Evolutionary conservation across 768 basidiomycete genomes (phyloP).

Genomic region (Boletus sp.): DNA sequence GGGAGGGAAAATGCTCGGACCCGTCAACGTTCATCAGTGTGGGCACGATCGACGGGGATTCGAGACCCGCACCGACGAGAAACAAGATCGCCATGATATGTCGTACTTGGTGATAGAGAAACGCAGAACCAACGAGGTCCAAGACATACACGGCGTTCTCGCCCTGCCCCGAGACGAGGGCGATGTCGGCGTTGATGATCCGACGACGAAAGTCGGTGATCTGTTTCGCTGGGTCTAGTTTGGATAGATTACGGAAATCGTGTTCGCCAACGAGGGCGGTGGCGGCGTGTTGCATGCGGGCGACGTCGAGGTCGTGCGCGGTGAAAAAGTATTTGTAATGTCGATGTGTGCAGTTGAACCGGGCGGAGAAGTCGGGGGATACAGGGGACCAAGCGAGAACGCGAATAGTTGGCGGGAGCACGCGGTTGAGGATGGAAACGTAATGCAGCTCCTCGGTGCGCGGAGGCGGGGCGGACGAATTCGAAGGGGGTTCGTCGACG

Average conservation of each 20-base stretch:
- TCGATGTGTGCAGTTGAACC: slow-evolving; percentile 79
- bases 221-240: slow-evolving; percentile 89
- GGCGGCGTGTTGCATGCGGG: slow-evolving; percentile 74
- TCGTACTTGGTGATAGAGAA: slow-evolving; percentile 93
- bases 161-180: slow-evolving; percentile 36
- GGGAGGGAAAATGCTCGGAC: slow-evolving; percentile 3
- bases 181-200: slow-evolving; percentile 65
- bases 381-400: slow-evolving; percentile 95
- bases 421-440: slow-evolving; percentile 73
- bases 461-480: slow-evolving; percentile 24
- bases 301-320: slow-evolving; percentile 59
- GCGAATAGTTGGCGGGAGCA: slow-evolving; percentile 87
- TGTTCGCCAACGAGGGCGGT: slow-evolving; percentile 76
- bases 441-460: slow-evolving; percentile 65
- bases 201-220: slow-evolving; percentile 72
- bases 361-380: slow-evolving; percentile 71
- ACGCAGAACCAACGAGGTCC: slow-evolving; percentile 83
- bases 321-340: slow-evolving; percentile 99
- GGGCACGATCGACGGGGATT: slow-evolving; percentile 64
- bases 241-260: slow-evolving; percentile 95
- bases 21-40: slow-evolving; percentile 68
- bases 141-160: slow-evolving; percentile 56
- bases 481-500: slow-evolving; percentile 37
- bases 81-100: slow-evolving; percentile 92
- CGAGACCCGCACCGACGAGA: slow-evolving; percentile 79